Evolutionary conservation across 495 filamentous ascomycete species (phyloP).

Genomic region (Podospora tetraspora): DNA sequence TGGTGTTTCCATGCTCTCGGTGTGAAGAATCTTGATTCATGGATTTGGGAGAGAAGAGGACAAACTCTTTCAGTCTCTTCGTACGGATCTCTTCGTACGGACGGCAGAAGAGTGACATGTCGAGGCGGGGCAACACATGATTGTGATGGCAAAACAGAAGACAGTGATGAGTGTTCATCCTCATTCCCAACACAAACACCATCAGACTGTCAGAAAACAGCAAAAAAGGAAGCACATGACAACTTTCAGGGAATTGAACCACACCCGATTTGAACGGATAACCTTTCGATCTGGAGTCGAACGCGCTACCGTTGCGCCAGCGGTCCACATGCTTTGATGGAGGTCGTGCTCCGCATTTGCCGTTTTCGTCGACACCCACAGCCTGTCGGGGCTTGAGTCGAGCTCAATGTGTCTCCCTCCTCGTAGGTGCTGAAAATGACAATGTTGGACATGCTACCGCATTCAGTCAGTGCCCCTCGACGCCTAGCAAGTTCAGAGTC

Average conservation of each 20-base stretch:
- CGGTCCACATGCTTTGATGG: background rate
- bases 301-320: conserved; percentile 42
- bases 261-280: conserved; percentile 29
- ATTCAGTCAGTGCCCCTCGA: background rate
- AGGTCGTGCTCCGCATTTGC: background rate
- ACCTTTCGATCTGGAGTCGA: conserved; percentile 45
- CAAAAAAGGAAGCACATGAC: background rate
- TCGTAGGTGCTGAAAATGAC: background rate
- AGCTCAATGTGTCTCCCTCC: background rate
- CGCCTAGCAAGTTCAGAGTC: too few species aligned
- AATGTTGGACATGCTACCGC: background rate
- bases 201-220: background rate
- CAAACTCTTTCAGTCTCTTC: background rate
- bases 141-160: background rate
- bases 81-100: too few species aligned
- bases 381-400: background rate
- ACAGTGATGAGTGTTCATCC: background rate
- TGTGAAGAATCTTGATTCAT: background rate
- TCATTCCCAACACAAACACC: background rate
- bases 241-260: conserved; percentile 6
- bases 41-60: too few species aligned
- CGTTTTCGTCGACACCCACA: background rate
- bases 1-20: background rate
- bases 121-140: background rate
- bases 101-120: background rate